phyloP scores from a whole-genome alignment of 805 yeast genomes.

The Kodamaea laetipori region DNA sequence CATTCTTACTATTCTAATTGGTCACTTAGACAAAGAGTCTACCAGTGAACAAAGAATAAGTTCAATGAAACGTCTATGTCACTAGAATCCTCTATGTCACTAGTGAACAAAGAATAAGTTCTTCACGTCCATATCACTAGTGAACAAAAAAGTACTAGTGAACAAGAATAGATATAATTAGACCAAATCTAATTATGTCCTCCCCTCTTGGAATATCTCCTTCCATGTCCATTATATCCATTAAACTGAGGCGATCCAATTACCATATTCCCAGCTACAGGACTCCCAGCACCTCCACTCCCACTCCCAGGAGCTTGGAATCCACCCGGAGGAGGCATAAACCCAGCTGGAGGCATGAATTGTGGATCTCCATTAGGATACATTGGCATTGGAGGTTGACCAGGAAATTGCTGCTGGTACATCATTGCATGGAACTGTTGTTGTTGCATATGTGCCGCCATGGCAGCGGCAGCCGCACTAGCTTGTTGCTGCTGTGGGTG shows the following conservation, averaged over 20 bases:
- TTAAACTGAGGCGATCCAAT: conserved; percentile 18
- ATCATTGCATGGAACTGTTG: conserved; percentile 42
- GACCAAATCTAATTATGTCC: conserved; percentile 15
- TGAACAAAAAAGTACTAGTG: too few species aligned
- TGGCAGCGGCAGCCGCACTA: conserved; percentile 21
- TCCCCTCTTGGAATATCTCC: conserved; percentile 18
- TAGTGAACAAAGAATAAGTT: too few species aligned
- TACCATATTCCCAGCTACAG: conserved; percentile 30
- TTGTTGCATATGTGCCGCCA: conserved; percentile 34
- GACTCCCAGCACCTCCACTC: conserved; percentile 21
- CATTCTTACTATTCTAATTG: too few species aligned
- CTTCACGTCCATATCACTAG: too few species aligned
- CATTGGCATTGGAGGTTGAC: conserved; percentile 37
- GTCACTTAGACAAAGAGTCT: too few species aligned
- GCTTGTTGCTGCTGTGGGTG: conserved; percentile 14
- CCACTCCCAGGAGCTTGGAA: conserved; percentile 20
- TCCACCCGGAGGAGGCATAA: conserved; percentile 35
- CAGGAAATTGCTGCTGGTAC: conserved; percentile 38
- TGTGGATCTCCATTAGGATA: conserved; percentile 36
- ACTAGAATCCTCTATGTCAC: too few species aligned
- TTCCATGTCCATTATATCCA: conserved; percentile 15
- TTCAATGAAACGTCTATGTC: too few species aligned
- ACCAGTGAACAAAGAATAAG: too few species aligned
- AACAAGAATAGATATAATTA: too few species aligned
- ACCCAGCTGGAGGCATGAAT: conserved; percentile 38